phyloP scores from a whole-genome alignment of 192 early-diverging fungal species.

The Spinellus fusiger region DNA sequence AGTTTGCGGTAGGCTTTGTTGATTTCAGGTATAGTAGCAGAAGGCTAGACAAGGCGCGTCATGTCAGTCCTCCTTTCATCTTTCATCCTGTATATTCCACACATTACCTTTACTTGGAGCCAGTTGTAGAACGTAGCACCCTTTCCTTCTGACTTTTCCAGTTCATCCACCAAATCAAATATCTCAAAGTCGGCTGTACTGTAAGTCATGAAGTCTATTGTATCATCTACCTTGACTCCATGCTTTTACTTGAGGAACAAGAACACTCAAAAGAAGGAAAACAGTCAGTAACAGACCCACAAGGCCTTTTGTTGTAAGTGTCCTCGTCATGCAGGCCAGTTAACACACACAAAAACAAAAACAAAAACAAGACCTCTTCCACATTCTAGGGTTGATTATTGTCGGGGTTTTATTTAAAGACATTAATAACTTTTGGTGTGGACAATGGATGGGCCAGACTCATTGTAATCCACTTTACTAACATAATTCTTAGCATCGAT shows the following conservation, averaged over 20 bases:
- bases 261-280: constrained; percentile 10
- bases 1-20: constrained; percentile 62
- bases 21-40: constrained; percentile 51
- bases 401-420: too few relatives aligned
- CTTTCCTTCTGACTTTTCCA: constrained; percentile 54
- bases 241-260: constrained; percentile 25
- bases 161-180: constrained; percentile 73
- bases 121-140: constrained; percentile 62
- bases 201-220: neutral
- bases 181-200: constrained; percentile 66
- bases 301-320: neutral
- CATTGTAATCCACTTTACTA: constrained; percentile 87
- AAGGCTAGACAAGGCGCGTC: constrained; percentile 32
- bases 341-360: constrained; percentile 2
- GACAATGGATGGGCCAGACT: constrained; percentile 73
- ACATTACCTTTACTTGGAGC: constrained; percentile 32
- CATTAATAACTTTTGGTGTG: constrained; percentile 62
- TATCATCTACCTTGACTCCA: constrained; percentile 23
- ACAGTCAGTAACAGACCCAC: constrained; percentile 8
- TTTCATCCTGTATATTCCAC: neutral
- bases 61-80: neutral
- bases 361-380: neutral
- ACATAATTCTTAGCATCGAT: constrained; percentile 63
- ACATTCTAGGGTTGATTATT: too few relatives aligned
- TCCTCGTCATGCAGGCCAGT: neutral